These are phyloP conservation scores for Sarocladium strictum DNA, from an alignment of 2,329 filamentous ascomycete genomes.

Conservation along the genomic window DNA sequence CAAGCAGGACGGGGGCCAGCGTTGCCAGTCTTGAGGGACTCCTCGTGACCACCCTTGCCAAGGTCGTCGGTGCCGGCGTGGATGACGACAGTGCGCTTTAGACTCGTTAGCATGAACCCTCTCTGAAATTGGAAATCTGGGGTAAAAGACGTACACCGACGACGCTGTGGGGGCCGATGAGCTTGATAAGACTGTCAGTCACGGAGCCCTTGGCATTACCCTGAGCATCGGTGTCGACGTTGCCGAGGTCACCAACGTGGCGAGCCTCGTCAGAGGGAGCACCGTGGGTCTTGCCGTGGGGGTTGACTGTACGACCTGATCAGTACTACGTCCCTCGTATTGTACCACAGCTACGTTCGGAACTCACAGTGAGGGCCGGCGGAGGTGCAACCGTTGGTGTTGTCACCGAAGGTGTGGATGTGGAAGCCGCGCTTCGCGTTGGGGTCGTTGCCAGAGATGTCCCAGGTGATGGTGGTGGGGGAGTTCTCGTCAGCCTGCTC, in stretches of 20 bases:
- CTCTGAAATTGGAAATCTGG: neutral
- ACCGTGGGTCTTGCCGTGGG: constrained; percentile 85
- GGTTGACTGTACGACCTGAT: constrained; percentile 71
- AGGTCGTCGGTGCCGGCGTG: constrained; percentile 96
- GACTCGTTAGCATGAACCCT: constrained; percentile 10
- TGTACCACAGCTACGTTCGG: neutral
- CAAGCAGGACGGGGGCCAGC: constrained; percentile 90
- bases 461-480: constrained; percentile 83
- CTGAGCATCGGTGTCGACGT: constrained; percentile 91
- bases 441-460: constrained; percentile 86
- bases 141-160: constrained; percentile 63
- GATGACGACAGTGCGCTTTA: constrained; percentile 84
- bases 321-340: neutral
- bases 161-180: constrained; percentile 93
- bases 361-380: constrained; percentile 92
- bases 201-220: constrained; percentile 81
- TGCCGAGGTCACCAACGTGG: constrained; percentile 96
- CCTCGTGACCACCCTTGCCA: constrained; percentile 83
- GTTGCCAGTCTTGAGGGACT: constrained; percentile 98
- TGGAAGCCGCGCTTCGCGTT: constrained; percentile 98
- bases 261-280: constrained; percentile 75
- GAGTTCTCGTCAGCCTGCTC: constrained; percentile 80
- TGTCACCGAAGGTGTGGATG: constrained; percentile 98
- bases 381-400: constrained; percentile 99
- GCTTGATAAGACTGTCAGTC: constrained; percentile 79